These are phyloP conservation scores for Coriolopsis trogii DNA, from an alignment of 1,284 basidiomycete genomes.

Conservation along the genomic window DNA sequence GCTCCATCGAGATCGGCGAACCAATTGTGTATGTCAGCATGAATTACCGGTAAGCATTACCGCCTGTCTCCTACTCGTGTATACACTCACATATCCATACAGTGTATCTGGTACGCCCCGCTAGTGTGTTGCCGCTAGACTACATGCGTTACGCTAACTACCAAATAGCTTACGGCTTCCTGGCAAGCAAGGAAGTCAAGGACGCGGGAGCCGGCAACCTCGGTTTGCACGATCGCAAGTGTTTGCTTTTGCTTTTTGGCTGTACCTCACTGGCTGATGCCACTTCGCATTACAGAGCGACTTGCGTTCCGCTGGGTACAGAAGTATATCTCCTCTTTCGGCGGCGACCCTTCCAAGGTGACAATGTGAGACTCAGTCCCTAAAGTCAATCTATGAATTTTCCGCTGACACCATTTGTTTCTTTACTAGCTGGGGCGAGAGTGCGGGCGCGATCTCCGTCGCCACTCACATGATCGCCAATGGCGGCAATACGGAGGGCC, in stretches of 20 bases:
- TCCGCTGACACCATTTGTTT: too few species aligned
- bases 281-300: constrained; percentile 18
- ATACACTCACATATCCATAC: too few species aligned
- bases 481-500: constrained; percentile 33
- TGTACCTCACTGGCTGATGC: neutral
- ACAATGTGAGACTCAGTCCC: constrained; percentile 45
- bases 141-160: neutral
- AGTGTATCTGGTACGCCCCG: neutral
- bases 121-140: too few species aligned
- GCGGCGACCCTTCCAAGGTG: constrained; percentile 61
- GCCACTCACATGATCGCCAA: constrained; percentile 36
- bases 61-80: too few species aligned
- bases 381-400: neutral
- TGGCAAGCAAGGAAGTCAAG: constrained; percentile 45
- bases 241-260: neutral
- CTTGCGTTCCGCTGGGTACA: constrained; percentile 43
- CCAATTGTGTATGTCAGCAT: constrained; percentile 24
- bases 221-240: constrained; percentile 55
- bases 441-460: constrained; percentile 43
- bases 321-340: constrained; percentile 63
- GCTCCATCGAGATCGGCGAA: constrained; percentile 25
- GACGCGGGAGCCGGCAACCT: constrained; percentile 56
- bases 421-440: constrained; percentile 41
- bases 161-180: neutral
- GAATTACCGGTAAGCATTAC: constrained; percentile 13